A percentile compares a stretch with the other conserved stretches of the same genome.
Evolutionary conservation across 2,329 filamentous ascomycete species (phyloP).

Genomic region (Penicillium sp.): DNA sequence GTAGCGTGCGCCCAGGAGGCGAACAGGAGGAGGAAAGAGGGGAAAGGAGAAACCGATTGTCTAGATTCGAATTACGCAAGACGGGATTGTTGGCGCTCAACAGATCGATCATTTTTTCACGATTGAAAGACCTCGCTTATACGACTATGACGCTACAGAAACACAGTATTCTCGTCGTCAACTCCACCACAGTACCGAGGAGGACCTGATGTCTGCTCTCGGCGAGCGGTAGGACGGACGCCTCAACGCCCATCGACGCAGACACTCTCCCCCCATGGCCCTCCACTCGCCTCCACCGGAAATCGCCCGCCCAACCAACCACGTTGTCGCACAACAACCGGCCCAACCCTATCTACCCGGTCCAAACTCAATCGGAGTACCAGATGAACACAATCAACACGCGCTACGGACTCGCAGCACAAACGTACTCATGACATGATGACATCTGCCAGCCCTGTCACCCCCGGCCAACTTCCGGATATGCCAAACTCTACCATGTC

Average conservation of each 20-base stretch:
- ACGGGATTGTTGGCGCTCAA: background rate
- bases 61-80: background rate
- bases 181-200: background rate
- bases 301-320: conserved; percentile 15
- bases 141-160: background rate
- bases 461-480: background rate
- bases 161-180: background rate
- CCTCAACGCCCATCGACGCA: conserved; percentile 1
- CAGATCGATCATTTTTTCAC: background rate
- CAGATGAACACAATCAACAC: conserved; percentile 8
- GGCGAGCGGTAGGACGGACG: background rate
- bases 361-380: conserved; percentile 27
- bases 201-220: background rate
- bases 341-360: conserved; percentile 29
- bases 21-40: conserved; percentile 4
- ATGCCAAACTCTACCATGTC: background rate
- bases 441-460: background rate
- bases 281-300: conserved; percentile 6
- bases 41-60: conserved; percentile 12
- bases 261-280: background rate
- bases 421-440: conserved; percentile 17
- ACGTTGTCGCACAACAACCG: conserved; percentile 14
- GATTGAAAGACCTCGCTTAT: background rate
- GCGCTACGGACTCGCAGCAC: conserved; percentile 4
- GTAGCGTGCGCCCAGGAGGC: conserved; percentile 2